phyloP scores from a whole-genome alignment of 2,329 filamentous ascomycete species.

The Penicillium paneum region DNA sequence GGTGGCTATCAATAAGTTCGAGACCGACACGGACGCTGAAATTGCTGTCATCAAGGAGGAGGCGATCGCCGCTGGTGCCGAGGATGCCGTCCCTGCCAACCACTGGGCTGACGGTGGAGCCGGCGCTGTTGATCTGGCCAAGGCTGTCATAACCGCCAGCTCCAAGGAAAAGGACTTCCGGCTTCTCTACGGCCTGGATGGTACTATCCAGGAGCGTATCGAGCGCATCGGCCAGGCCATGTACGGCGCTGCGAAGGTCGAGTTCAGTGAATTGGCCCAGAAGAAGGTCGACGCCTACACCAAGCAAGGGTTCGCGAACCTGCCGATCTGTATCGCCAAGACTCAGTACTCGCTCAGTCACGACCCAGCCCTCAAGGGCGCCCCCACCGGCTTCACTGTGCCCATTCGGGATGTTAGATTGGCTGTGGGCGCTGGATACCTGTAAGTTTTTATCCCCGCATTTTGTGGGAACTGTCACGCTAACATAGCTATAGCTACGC shows the following conservation, averaged over 20 bases:
- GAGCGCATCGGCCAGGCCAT: constrained; percentile 86
- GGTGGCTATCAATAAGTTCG: constrained; percentile 95
- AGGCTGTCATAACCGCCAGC: constrained; percentile 77
- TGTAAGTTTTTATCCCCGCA: constrained; percentile 55
- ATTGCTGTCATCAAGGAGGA: constrained; percentile 86
- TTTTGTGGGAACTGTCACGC: constrained; percentile 35
- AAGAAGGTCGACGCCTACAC: constrained; percentile 96
- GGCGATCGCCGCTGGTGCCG: constrained; percentile 83
- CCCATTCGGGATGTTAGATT: constrained; percentile 92
- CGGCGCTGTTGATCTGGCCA: constrained; percentile 83
- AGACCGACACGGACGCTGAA: constrained; percentile 90
- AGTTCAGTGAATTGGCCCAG: constrained; percentile 90
- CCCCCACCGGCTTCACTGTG: constrained; percentile 88
- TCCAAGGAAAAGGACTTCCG: constrained; percentile 83
- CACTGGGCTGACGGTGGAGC: constrained; percentile 96
- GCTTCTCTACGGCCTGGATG: constrained; percentile 77
- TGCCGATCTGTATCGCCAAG: constrained; percentile 97
- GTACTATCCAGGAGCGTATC: constrained; percentile 81
- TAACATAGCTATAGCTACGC: constrained; percentile 62
- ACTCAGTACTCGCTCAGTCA: constrained; percentile 96
- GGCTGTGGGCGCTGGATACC: constrained; percentile 88
- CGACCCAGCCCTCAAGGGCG: constrained; percentile 89
- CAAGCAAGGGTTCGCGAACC: constrained; percentile 82
- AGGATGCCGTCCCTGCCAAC: constrained; percentile 89
- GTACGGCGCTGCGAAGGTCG: constrained; percentile 87